These are phyloP conservation scores for Melaleuca alternifolia DNA, from an alignment of 345 rosid genomes.

Conservation along the genomic window DNA sequence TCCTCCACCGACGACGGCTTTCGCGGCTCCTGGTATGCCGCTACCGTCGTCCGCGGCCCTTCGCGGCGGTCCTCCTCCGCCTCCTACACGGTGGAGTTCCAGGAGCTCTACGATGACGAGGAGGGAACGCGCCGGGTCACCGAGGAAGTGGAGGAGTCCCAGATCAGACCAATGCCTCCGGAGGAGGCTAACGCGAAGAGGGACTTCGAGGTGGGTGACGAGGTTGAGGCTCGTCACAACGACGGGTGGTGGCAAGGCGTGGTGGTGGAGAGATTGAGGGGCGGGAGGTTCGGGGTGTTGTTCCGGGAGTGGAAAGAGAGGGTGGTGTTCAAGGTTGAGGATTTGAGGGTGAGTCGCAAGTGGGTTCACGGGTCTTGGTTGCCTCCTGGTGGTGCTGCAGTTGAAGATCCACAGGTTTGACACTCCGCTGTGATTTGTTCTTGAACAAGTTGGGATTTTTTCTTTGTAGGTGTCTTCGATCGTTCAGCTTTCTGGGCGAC, in stretches of 20 bases:
- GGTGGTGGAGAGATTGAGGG: conserved; percentile 35
- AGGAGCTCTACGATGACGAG: conserved; percentile 37
- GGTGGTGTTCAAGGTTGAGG: conserved; percentile 28
- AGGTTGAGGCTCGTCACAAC: conserved; percentile 54
- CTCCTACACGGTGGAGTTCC: conserved; percentile 16
- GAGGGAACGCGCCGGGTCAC: conserved; percentile 26
- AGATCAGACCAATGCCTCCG: conserved; percentile 48
- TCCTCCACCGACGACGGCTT: conserved; percentile 54
- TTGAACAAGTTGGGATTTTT: neutral
- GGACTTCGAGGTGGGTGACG: conserved; percentile 33
- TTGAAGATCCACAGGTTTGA: conserved; percentile 5
- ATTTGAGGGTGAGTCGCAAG: conserved; percentile 60
- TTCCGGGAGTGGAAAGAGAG: conserved; percentile 50
- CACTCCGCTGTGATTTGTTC: conserved; percentile 2
- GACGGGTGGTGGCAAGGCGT: conserved; percentile 97
- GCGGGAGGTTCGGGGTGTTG: conserved; percentile 49
- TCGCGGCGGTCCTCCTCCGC: neutral
- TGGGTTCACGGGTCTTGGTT: conserved; percentile 61
- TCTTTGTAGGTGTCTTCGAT: neutral
- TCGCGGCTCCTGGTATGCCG: conserved; percentile 64
- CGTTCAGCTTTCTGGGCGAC: neutral
- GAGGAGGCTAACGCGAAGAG: conserved; percentile 24
- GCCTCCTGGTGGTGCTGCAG: conserved; percentile 28
- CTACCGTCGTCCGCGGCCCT: conserved; percentile 19
- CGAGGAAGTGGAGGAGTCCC: conserved; percentile 24